Evolutionary conservation across 176 grass and related monocot genomes (phyloP).

Genomic region (Oryza glaberrima): DNA sequence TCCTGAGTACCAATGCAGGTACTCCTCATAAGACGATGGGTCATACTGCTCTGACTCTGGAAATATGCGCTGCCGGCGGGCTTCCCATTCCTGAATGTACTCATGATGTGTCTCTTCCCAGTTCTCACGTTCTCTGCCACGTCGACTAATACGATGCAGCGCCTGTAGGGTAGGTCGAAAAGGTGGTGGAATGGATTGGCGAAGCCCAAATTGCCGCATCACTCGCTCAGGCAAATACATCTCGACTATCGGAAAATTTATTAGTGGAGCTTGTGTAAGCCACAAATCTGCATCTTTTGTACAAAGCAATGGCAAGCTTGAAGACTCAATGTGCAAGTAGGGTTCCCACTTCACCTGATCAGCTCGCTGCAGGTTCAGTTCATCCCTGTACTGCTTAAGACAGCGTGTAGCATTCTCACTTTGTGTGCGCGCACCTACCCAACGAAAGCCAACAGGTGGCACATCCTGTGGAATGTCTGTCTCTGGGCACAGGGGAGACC

Average conservation of each 20-base stretch:
- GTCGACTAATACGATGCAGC: constrained; percentile 65
- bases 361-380: constrained; percentile 59
- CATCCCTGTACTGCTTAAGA: constrained; percentile 65
- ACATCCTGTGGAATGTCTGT: constrained; percentile 37
- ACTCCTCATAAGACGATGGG: constrained; percentile 61
- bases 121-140: constrained; percentile 53
- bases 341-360: constrained; percentile 71
- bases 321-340: constrained; percentile 48
- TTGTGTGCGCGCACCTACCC: constrained; percentile 59
- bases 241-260: constrained; percentile 75
- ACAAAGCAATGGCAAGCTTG: constrained; percentile 51
- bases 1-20: constrained; percentile 65
- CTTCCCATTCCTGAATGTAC: constrained; percentile 67
- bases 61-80: constrained; percentile 60
- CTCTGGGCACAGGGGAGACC: constrained; percentile 30
- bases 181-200: constrained; percentile 59
- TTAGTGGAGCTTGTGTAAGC: constrained; percentile 65
- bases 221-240: constrained; percentile 73
- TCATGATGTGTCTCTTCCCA: constrained; percentile 60
- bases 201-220: constrained; percentile 66
- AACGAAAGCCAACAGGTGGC: constrained; percentile 60
- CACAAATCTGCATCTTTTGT: constrained; percentile 59
- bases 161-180: constrained; percentile 59
- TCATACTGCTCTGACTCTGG: constrained; percentile 59
- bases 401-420: constrained; percentile 63